Evolutionary conservation across 352 stramenopile genomes (phyloP).

Genomic region (Phytophthora melonis): DNA sequence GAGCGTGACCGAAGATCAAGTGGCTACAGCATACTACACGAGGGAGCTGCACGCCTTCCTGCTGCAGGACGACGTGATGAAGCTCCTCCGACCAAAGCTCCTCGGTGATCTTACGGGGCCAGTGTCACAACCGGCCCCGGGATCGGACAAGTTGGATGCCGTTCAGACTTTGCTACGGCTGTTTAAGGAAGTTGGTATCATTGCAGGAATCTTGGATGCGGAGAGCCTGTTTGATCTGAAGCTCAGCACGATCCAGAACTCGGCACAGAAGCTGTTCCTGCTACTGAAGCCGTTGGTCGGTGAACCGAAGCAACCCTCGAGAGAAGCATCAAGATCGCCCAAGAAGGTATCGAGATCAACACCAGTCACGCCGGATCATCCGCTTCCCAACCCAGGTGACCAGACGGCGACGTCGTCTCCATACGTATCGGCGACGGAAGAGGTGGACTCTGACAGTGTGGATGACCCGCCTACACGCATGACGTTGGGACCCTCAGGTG

Average conservation of each 20-base stretch:
- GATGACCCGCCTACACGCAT: not conserved
- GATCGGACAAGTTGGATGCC: not conserved
- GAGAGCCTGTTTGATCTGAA: not conserved
- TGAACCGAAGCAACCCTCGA: not conserved
- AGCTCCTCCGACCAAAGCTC: no score
- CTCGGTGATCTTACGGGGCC: no score
- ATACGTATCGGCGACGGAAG: not conserved
- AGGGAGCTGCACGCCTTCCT: no score
- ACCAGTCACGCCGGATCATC: not conserved
- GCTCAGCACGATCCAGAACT: not conserved
- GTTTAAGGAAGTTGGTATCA: not conserved
- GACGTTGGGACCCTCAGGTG: not conserved
- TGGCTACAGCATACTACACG: no score
- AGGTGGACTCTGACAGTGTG: not conserved
- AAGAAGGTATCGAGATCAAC: no score
- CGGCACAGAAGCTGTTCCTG: not conserved
- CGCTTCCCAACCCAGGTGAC: no score
- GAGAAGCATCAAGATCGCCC: not conserved
- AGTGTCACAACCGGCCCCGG: no score
- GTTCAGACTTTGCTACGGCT: not conserved
- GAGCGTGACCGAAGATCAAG: no score
- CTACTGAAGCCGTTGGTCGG: not conserved
- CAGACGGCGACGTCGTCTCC: not conserved
- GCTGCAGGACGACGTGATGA: no score
- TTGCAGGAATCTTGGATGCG: not conserved